phyloP scores from a whole-genome alignment of 345 rosid genomes.

The Citrus reticulata region DNA sequence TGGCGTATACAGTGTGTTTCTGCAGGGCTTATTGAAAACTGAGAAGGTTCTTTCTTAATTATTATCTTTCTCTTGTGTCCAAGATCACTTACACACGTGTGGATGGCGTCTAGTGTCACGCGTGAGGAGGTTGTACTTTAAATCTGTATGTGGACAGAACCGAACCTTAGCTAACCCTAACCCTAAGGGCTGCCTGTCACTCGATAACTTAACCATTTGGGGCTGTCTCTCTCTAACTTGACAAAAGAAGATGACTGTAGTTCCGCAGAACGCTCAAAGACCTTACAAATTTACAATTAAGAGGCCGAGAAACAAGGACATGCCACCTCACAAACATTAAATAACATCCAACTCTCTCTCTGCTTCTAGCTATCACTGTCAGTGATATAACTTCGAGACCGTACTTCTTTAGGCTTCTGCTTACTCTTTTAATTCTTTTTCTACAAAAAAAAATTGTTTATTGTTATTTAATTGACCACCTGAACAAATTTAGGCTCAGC shows the following conservation, averaged over 20 bases:
- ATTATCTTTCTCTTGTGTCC: not conserved
- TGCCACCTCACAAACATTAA: not conserved
- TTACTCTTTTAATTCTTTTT: not conserved
- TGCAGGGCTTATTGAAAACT: too few relatives aligned
- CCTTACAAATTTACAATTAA: not conserved
- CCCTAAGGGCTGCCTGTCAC: not conserved
- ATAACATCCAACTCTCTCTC: not conserved
- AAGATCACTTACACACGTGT: conserved; percentile 3
- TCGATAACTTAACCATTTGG: not conserved
- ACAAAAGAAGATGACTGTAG: conserved; percentile 6
- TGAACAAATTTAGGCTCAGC: too few relatives aligned
- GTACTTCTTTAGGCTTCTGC: not conserved
- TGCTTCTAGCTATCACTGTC: not conserved
- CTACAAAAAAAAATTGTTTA: not conserved
- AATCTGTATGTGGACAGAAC: not conserved
- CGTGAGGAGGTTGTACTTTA: not conserved
- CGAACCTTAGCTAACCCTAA: not conserved
- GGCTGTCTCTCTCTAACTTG: conserved; percentile 15
- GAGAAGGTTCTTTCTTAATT: too few relatives aligned
- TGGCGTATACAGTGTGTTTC: too few relatives aligned
- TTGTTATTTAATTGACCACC: not conserved
- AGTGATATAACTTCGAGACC: conserved; percentile 9
- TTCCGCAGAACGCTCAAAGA: not conserved
- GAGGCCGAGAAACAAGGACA: conserved; percentile 17
- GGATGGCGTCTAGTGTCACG: conserved; percentile 15